phyloP scores from a whole-genome alignment of 805 yeast genomes.

The Kockiozyma suomiensis region DNA sequence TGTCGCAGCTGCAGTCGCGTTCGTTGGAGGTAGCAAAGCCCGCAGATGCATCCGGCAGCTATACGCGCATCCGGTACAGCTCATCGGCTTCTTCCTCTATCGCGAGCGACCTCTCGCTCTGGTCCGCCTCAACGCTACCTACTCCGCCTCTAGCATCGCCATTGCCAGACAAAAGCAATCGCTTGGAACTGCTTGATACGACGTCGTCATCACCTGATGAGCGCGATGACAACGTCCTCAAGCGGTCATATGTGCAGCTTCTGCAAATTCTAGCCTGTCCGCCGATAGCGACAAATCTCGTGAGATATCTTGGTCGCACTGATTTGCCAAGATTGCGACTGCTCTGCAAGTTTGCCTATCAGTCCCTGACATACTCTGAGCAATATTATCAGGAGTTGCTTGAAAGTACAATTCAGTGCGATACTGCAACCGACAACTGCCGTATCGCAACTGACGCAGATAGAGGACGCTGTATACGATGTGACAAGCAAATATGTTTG shows the following conservation, averaged over 20 bases:
- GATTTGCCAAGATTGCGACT: constrained; percentile 15
- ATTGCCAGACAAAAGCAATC: neutral
- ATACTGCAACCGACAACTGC: constrained; percentile 22
- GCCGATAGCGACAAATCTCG: constrained; percentile 8
- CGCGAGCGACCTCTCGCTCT: constrained; percentile 5
- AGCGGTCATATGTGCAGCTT: neutral
- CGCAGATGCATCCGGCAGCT: neutral
- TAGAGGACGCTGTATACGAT: constrained; percentile 14
- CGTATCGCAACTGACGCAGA: neutral
- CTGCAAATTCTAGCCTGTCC: constrained; percentile 15
- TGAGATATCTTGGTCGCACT: neutral
- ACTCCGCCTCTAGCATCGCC: neutral
- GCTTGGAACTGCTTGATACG: neutral
- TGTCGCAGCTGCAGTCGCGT: neutral
- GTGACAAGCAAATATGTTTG: constrained; percentile 8
- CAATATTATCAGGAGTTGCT: constrained; percentile 12
- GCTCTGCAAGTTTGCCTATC: constrained; percentile 20
- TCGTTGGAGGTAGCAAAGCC: neutral
- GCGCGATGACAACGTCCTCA: neutral
- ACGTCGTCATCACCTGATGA: neutral
- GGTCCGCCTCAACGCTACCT: constrained; percentile 1
- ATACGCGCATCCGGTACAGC: neutral
- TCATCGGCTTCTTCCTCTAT: constrained; percentile 7
- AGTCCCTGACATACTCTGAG: constrained; percentile 7
- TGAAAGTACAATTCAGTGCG: constrained; percentile 23